phyloP scores from a whole-genome alignment of 225 moss, liverwort and hornwort species.

The Asterella californica region DNA sequence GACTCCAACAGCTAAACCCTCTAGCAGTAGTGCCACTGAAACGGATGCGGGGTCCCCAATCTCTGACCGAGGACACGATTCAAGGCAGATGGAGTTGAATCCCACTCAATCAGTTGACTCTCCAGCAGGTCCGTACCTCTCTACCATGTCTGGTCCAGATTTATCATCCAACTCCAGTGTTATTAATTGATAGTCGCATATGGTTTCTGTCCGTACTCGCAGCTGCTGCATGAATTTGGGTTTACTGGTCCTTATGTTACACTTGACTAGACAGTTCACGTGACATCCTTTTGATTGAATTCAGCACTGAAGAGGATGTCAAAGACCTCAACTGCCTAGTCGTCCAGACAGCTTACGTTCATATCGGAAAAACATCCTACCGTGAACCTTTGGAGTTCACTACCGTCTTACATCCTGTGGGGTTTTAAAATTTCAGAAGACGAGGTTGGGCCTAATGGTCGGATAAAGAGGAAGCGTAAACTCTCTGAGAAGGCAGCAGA shows the following conservation, averaged over 20 bases:
- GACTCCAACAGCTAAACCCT: conserved; percentile 45
- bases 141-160: neutral
- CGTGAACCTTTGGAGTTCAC: neutral
- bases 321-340: neutral
- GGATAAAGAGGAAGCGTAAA: conserved; percentile 87
- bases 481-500: conserved; percentile 95
- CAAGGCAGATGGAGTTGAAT: conserved; percentile 28
- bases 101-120: conserved; percentile 23
- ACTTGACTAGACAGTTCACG: neutral
- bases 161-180: neutral
- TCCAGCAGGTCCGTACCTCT: conserved; percentile 25
- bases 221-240: too few relatives aligned
- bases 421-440: conserved; percentile 45
- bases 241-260: too few relatives aligned
- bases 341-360: neutral
- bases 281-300: neutral
- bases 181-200: neutral
- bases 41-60: conserved; percentile 71
- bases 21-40: conserved; percentile 80
- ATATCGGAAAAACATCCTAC: neutral
- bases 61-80: conserved; percentile 31
- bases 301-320: neutral
- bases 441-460: conserved; percentile 71
- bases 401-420: neutral
- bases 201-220: neutral